Base-by-base conservation (phyloP, 2,329 filamentous ascomycete genomes). In the Exophiala spinifera region DNA sequence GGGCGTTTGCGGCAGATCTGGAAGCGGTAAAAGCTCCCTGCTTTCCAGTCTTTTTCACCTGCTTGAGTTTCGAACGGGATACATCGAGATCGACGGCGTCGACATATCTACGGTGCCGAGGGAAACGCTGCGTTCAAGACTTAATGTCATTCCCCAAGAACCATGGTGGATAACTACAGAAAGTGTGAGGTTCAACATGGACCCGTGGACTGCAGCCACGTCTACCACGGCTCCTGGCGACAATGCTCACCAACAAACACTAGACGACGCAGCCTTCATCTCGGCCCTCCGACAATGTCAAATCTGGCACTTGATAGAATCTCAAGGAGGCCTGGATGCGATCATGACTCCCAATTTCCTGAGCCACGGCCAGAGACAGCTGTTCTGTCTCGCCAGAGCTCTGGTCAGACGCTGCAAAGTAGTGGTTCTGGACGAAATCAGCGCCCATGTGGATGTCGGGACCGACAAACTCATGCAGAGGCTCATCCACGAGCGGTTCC, bases 381-480 rank as follows among this genome's bases (percentile, higher is more conserved):
- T 87, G 0, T 84, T 88, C 61, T 83, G 78, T 58, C 74, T 88
- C 1, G 83, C 80, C 0, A 69, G 83, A 0, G 84, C 82, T 0
- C 73, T 86, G 15, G 66, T 87, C 6, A 69, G 77, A 7, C 65
- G 68, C 7, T 70, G 71, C 46, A 72, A 69, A 20, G 69, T 76
- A 49, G 65, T 77, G 11, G 68, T 77, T 31, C 66, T 77, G 17
- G 74, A 77, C 53, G 74, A 77, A 61, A 65, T 65, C 15, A 68
- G 62, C 14, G 63, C 53, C n/a, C 82, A 77, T 53, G 76, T 85
- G 37, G 83, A 86, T 62, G 69, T 72, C 11, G 75, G 75, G 48
- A 84, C 82, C 2, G 83, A 85, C 60, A 71, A 75, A 33, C 70
- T 75, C 21, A 81, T 85, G 68, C 81, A 85, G 63, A 72, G 72